Evolutionary conservation across 129 eudicot genomes (phyloP), one percentile per base, ranked within the genome.

Genomic region (Solidago caesia): DNA sequence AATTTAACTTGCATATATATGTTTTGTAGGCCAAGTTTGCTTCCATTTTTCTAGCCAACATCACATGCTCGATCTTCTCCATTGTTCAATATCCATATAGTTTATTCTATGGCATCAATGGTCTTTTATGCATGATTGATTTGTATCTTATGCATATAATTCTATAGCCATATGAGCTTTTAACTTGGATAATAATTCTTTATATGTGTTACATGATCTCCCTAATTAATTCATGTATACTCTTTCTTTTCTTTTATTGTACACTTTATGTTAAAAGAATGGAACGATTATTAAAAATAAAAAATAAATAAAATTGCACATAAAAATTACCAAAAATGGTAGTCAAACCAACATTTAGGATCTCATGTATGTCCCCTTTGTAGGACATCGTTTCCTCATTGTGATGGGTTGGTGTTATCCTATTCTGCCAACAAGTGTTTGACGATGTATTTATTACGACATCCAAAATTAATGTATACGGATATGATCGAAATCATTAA

Each of bases 21-120:
- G 71, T 70, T 25, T 70, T 70, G 76, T 77, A 77, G 81, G 81
- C 46, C 76, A 70, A 77, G 76, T 77, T 60, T 77, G 81, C 81
- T 76, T 77, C 81, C 81, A 69, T 77, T 69, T 62, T 39, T 60
- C 76, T 47, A 47, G 76, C 64, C 81, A 77, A 47, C 21, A 77
- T 70, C 81, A 77, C 81, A 77, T 76, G 80, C 74, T 33, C 39
- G 15, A 25, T 14, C 72, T 46, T 46, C 60, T 76, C 59, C 74
- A 21, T 76, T 76, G 68, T 76, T 76, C 80, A 57, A 56, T 15
- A 42, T 15, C 52, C 15, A 27, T 64, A 49, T 53, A 59, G 21
- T 21, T 26, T 47, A 73, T 44, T 73, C 39, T 33, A 75, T 56
- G 26, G 72, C 67, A 56, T 77, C 7, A 7, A 70, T 56, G n/a